phyloP scores from a whole-genome alignment of 805 yeast species.

The Nakazawaea ernobii region DNA sequence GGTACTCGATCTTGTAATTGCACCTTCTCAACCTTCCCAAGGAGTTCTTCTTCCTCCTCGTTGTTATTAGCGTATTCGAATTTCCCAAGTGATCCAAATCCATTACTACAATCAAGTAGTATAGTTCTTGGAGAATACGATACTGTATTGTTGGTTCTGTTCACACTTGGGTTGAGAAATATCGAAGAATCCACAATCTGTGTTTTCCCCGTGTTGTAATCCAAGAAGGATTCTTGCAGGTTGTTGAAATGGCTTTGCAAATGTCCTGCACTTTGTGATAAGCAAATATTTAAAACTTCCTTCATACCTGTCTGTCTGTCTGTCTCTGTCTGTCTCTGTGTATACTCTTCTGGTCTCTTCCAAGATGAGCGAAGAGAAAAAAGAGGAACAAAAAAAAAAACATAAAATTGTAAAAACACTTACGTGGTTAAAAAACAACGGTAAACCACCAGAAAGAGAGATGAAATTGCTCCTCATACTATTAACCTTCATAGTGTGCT shows the following conservation, averaged over 20 bases:
- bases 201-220: conserved; percentile 32
- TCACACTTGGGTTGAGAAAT: conserved; percentile 37
- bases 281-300: conserved; percentile 67
- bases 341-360: too few relatives aligned
- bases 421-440: background rate
- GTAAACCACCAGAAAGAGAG: background rate
- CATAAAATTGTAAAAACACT: background rate
- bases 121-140: conserved; percentile 79
- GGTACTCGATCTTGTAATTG: conserved; percentile 31
- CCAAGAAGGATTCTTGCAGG: conserved; percentile 63
- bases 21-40: conserved; percentile 18
- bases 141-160: conserved; percentile 34
- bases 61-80: conserved; percentile 37
- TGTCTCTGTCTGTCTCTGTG: background rate
- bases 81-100: conserved; percentile 63
- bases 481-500: conserved; percentile 5
- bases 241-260: conserved; percentile 78
- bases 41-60: conserved; percentile 14
- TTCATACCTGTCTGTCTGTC: conserved; percentile 39
- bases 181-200: conserved; percentile 37
- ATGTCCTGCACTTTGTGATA: conserved; percentile 72
- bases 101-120: conserved; percentile 76
- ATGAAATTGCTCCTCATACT: conserved; percentile 1
- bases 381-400: background rate
- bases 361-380: too few relatives aligned